Evolutionary conservation across 192 early-diverging fungal genomes (phyloP).

Genomic region (Oehlia diaphana): DNA sequence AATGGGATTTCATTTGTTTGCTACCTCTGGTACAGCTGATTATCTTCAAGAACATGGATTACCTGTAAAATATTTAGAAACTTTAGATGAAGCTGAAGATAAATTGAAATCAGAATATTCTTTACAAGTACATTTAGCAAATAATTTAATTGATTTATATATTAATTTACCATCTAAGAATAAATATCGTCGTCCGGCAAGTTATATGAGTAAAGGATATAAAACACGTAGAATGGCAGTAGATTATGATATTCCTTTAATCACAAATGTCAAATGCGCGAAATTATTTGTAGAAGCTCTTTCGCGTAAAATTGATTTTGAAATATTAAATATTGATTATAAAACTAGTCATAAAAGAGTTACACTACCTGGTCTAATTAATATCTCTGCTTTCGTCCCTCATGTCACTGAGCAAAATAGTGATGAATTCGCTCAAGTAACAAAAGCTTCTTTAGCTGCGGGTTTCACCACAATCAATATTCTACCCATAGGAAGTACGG

Average conservation of each 20-base stretch:
- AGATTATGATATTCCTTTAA: constrained; percentile 93
- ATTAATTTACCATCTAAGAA: constrained; percentile 99
- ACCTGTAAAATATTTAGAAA: constrained; percentile 88
- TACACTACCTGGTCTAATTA: constrained; percentile 85
- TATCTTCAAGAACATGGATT: constrained; percentile 95
- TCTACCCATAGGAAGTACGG: constrained; percentile 56
- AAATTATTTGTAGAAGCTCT: constrained; percentile 97
- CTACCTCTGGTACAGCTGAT: constrained; percentile 95
- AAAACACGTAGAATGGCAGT: constrained; percentile 95
- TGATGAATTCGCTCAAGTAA: constrained; percentile 60
- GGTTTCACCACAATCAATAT: constrained; percentile 84
- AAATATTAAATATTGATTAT: constrained; percentile 85
- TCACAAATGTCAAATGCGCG: constrained; percentile 99
- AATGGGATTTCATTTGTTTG: constrained; percentile 91
- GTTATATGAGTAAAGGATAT: constrained; percentile 94
- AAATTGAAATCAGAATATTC: constrained; percentile 83
- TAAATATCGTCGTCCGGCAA: constrained; percentile 91
- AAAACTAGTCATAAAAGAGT: constrained; percentile 86
- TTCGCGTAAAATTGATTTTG: constrained; percentile 66
- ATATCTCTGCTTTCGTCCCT: constrained; percentile 72
- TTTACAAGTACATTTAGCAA: constrained; percentile 91
- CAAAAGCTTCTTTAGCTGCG: constrained; percentile 46
- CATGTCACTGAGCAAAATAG: constrained; percentile 42
- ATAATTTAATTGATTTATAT: constrained; percentile 97
- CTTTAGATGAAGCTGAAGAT: constrained; percentile 59